Evolutionary conservation across 2,329 filamentous ascomycete genomes (phyloP), one percentile per base, ranked within the genome.

Genomic region (Botrytis cinerea): DNA sequence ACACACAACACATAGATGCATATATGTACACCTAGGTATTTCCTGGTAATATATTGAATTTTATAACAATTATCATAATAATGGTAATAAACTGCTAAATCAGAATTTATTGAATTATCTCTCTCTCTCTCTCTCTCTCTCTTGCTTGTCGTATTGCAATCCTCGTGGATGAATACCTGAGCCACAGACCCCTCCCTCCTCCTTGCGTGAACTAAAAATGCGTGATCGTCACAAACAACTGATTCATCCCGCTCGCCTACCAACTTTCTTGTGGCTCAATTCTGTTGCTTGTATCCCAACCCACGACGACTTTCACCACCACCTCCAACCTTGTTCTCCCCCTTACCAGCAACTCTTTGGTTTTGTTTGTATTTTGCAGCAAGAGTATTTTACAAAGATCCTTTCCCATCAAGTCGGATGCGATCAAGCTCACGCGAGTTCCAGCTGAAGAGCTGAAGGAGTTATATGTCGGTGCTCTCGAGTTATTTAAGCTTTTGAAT

Each of bases 391-490:
- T 35, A 61, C 40, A 12, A n/a, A 20, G 43, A 18, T 61, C 18
- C 32, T 16, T 61, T 46, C 40, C n/a, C 6, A 32, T 62, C 38
- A 16, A 45, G 32, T 71, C 46, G 72, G 59, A 73, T 73, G 72
- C 57, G 72, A 73, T 62, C 48, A 69, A 71, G 64, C 46, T 70
- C n/a, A n/a, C 46, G 57, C 46, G 32, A 63, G 45, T 51, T 25
- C 45, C 67, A 73, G 72, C 67, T 54, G 68, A n/a, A 66, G 68
- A 67, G 68, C 68, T 71, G 72, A 73, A 70, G 32, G 51, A 40
- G 51, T 71, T 61, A 59, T 64, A 43, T 57, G 66, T 57, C 66
- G 66, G 66, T 48, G 35, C 48, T 57, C 32, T 69, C 48, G 28
- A 69, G 48, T 28, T 43, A 28, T 57, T 57, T 57, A 38, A 43